These are phyloP conservation scores for Candida nemodendra DNA, from an alignment of 805 yeast species.

Conservation along the genomic window DNA sequence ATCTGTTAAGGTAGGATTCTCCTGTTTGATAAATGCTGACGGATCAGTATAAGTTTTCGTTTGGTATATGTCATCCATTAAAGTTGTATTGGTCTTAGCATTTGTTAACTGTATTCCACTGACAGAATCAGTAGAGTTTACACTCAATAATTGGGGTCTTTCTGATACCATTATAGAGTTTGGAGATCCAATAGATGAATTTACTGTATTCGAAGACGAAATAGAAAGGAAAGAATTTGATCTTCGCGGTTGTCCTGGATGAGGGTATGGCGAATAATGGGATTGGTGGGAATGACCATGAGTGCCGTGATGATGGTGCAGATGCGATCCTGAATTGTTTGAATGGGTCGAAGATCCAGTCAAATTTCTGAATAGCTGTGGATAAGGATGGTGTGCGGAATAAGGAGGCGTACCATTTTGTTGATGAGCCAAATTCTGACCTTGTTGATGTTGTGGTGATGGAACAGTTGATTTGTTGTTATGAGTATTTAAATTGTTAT, in stretches of 20 bases:
- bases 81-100: slow-evolving; percentile 33
- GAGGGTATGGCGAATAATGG: slow-evolving; percentile 28
- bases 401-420: slow-evolving; percentile 5
- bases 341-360: slow-evolving; percentile 33
- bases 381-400: slow-evolving; percentile 14
- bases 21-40: not conserved
- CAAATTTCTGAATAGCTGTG: slow-evolving; percentile 20
- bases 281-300: slow-evolving; percentile 25
- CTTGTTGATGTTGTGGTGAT: slow-evolving; percentile 2
- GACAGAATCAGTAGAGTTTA: slow-evolving; percentile 23
- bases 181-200: slow-evolving; percentile 27
- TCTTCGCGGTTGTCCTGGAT: slow-evolving; percentile 21
- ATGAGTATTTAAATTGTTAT: slow-evolving; percentile 23
- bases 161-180: slow-evolving; percentile 19
- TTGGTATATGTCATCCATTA: slow-evolving; percentile 34
- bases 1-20: not conserved
- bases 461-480: slow-evolving; percentile 10
- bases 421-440: slow-evolving; percentile 3
- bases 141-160: slow-evolving; percentile 26
- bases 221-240: slow-evolving; percentile 26
- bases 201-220: slow-evolving; percentile 23
- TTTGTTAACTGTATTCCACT: slow-evolving; percentile 29
- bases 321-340: slow-evolving; percentile 15
- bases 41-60: slow-evolving; percentile 31
- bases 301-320: slow-evolving; percentile 20